Percentiles rank a stretch among this genome's conserved stretches.
These are phyloP conservation scores for Colletotrichum trifolii DNA, from an alignment of 2,329 filamentous ascomycete species.

Conservation along the genomic window DNA sequence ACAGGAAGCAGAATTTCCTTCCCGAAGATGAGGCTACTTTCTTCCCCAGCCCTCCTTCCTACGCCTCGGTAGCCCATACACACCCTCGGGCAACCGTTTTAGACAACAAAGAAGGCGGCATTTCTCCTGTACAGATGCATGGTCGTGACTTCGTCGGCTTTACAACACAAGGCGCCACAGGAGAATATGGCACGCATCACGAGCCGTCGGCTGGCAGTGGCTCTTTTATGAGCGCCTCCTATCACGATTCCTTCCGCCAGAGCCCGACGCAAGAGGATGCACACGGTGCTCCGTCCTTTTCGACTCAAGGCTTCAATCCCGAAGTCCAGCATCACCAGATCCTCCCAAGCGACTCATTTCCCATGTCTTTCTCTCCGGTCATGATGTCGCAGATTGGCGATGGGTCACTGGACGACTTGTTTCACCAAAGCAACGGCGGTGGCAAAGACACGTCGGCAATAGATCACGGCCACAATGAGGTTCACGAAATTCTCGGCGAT, in stretches of 20 bases:
- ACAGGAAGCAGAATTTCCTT: constrained; percentile 6
- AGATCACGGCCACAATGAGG: background rate
- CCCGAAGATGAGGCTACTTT: background rate
- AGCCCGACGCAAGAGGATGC: constrained; percentile 4
- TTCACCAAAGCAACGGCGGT: constrained; percentile 2
- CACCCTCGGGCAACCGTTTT: background rate
- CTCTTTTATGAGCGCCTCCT: constrained; percentile 1
- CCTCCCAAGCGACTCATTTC: constrained; percentile 3
- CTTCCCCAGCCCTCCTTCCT: constrained; percentile 23
- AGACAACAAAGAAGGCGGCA: constrained; percentile 1
- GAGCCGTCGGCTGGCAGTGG: background rate
- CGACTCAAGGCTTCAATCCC: constrained; percentile 1
- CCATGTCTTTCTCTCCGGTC: constrained; percentile 4
- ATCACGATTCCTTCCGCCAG: constrained; percentile 1
- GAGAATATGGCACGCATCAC: background rate
- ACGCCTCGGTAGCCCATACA: constrained; percentile 3
- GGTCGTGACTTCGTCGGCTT: constrained; percentile 8
- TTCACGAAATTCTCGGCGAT: background rate
- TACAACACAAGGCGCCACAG: background rate
- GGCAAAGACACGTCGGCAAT: background rate
- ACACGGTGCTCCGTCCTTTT: constrained; percentile 10
- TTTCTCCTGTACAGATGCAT: background rate
- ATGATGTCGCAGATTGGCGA: constrained; percentile 20
- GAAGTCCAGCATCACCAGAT: background rate
- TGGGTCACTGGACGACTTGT: constrained; percentile 15